Evolutionary conservation across 1,139 yeast genomes (phyloP), one percentile per base, ranked within the genome.

Genomic region (Yamadazyma oceani): DNA sequence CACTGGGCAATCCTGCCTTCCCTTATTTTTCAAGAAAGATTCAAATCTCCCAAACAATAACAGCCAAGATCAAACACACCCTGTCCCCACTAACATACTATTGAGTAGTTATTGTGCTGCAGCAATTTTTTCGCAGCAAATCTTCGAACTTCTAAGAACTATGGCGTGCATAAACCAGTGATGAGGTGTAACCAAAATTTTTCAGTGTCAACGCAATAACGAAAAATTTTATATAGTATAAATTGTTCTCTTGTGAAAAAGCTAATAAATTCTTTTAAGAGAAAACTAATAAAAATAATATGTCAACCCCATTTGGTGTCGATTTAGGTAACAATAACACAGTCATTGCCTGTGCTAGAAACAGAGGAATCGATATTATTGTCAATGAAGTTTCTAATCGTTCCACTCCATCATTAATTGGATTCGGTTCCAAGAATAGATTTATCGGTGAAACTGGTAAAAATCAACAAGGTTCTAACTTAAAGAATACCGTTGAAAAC

Each of bases 361-460:
- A 92, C 80, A 83, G 97, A 75, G 97, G 97, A 61, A 92, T 94
- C 64, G 98, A 92, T 67, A 84, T 94, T 57, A 87, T 92, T 57
- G 97, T 92, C 72, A 94, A 94, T 66, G 99, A 92, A 69, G 98
- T 92, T 37, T 90, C 97, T 41, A 92, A 92, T 82, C 85, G 98
- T 70, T 69, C 95, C 51, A 92, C 99, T 29, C 98, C 99, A 48
- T 73, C 97, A 17, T 73, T 92, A 51, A 94, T 94, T 53, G 97
- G 97, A 28, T 92, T 92, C 57, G 97, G 97, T 51, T 63, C 64
- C 48, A 88, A 85, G 72, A 83, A 78, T 75, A 83, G 99, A 74
- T 83, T 80, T 60, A 80, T 92, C 51, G 99, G 99, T 62, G 99
- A 92, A 73, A 62, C 85, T 38, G 98, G 95, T 57, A 90, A 89